Percentiles rank a stretch among this genome's conserved stretches.
These are phyloP conservation scores for Aplosporella prunicola DNA, from an alignment of 2,329 filamentous ascomycete species.

Conservation along the genomic window DNA sequence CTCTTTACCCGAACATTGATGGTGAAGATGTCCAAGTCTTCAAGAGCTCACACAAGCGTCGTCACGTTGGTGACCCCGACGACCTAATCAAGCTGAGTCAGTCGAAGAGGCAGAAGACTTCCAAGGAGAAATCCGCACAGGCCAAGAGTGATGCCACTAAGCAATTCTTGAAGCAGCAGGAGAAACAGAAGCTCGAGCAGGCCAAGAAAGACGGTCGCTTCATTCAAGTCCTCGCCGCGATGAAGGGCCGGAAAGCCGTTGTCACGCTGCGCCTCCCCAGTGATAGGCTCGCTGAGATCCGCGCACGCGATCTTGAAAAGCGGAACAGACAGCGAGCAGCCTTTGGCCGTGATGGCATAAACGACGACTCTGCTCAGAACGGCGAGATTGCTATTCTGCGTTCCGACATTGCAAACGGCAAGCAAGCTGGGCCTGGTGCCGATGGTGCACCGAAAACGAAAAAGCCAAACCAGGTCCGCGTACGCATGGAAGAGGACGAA, in stretches of 20 bases:
- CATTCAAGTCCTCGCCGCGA: constrained; percentile 36
- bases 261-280: constrained; percentile 31
- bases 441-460: constrained; percentile 22
- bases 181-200: constrained; percentile 34
- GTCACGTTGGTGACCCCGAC: constrained; percentile 20
- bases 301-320: constrained; percentile 22
- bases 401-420: constrained; percentile 24
- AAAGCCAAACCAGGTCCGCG: constrained; percentile 24
- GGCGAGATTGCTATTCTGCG: constrained; percentile 27
- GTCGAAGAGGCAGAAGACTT: constrained; percentile 24
- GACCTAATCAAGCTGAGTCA: constrained; percentile 16
- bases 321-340: constrained; percentile 12
- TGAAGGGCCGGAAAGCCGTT: constrained; percentile 36
- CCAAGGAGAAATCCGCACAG: constrained; percentile 25
- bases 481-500: constrained; percentile 32
- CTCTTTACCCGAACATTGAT: constrained; percentile 20
- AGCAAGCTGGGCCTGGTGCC: constrained; percentile 11
- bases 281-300: constrained; percentile 28
- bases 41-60: constrained; percentile 21
- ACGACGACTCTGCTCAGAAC: constrained; percentile 16
- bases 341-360: constrained; percentile 12
- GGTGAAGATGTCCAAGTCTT: constrained; percentile 22
- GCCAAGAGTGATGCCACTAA: constrained; percentile 36
- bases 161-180: constrained; percentile 39
- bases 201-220: constrained; percentile 35